Evolutionary conservation across 768 basidiomycete genomes (phyloP).

Genomic region (Phlebiopsis flavidoalba): DNA sequence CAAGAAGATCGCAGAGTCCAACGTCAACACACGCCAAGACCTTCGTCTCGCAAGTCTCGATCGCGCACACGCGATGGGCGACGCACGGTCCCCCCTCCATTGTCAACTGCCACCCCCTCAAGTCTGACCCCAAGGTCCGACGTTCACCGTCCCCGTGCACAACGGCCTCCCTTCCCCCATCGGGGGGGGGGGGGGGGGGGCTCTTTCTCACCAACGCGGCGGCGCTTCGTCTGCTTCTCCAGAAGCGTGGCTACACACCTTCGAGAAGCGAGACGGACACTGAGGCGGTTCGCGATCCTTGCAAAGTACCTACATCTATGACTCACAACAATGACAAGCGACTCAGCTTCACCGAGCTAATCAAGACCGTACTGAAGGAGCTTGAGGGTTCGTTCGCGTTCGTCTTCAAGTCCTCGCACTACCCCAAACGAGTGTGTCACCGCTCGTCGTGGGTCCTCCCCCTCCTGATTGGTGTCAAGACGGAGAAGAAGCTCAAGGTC

Average conservation of each 20-base stretch:
- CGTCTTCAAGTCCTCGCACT: constrained; percentile 96
- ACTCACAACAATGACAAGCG: constrained; percentile 49
- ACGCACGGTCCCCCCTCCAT: constrained; percentile 91
- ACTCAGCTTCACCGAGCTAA: constrained; percentile 81
- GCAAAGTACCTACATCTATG: too few species aligned
- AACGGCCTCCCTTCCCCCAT: too few species aligned
- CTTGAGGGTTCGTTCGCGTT: constrained; percentile 99
- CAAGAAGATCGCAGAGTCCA: constrained; percentile 75
- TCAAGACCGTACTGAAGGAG: constrained; percentile 96
- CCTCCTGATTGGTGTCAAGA: constrained; percentile 96
- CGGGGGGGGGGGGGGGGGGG: too few species aligned
- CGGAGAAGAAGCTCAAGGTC: constrained; percentile 98
- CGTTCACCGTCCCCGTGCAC: constrained; percentile 93
- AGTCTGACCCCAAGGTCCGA: constrained; percentile 59
- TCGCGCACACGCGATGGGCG: constrained; percentile 99
- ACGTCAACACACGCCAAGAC: constrained; percentile 68
- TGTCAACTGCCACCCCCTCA: constrained; percentile 92
- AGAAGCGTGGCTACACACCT: constrained; percentile 94
- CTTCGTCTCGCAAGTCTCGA: constrained; percentile 84
- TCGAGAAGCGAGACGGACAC: constrained; percentile 93
- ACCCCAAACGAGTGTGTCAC: constrained; percentile 85
- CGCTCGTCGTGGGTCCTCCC: constrained; percentile 97
- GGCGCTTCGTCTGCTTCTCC: constrained; percentile 86
- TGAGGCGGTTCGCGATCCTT: constrained; percentile 72
- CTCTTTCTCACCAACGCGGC: constrained; percentile 95